Percentiles rank a stretch among this genome's conserved stretches.
These are phyloP conservation scores for Malania oleifera DNA, from an alignment of 164 flowering plant genomes.

Conservation along the genomic window DNA sequence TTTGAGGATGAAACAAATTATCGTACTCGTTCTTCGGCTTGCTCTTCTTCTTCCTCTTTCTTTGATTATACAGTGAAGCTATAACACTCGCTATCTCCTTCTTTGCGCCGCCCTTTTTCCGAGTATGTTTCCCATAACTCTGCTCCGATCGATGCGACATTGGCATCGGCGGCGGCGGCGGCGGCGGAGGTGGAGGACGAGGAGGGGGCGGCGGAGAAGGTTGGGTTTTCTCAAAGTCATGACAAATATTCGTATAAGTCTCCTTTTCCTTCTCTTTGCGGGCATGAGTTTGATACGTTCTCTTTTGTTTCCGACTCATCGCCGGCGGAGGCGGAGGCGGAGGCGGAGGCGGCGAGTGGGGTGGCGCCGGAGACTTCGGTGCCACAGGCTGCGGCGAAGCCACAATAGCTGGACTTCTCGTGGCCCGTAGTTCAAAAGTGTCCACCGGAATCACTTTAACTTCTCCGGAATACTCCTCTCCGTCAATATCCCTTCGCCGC, in stretches of 20 bases:
- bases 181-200: constrained; percentile 22
- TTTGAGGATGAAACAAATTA: constrained; percentile 12
- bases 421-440: constrained; percentile 28
- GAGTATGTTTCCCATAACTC: constrained; percentile 24
- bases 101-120: constrained; percentile 45
- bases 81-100: constrained; percentile 61
- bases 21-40: constrained; percentile 28
- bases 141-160: constrained; percentile 12
- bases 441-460: constrained; percentile 50
- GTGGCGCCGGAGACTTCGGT: constrained; percentile 21
- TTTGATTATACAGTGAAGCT: constrained; percentile 49
- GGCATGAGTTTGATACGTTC: constrained; percentile 15
- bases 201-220: constrained; percentile 28
- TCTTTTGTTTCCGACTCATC: constrained; percentile 14
- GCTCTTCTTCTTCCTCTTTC: constrained; percentile 47
- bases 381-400: constrained; percentile 13
- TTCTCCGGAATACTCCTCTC: constrained; percentile 17
- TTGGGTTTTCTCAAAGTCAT: constrained; percentile 6
- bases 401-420: not conserved
- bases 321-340: constrained; percentile 13
- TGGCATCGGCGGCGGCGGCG: constrained; percentile 21
- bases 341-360: constrained; percentile 29
- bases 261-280: constrained; percentile 13
- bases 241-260: not conserved
- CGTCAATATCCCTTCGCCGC: constrained; percentile 10